phyloP scores from a whole-genome alignment of 179 eudicot genomes.

The Silene coronaria region DNA sequence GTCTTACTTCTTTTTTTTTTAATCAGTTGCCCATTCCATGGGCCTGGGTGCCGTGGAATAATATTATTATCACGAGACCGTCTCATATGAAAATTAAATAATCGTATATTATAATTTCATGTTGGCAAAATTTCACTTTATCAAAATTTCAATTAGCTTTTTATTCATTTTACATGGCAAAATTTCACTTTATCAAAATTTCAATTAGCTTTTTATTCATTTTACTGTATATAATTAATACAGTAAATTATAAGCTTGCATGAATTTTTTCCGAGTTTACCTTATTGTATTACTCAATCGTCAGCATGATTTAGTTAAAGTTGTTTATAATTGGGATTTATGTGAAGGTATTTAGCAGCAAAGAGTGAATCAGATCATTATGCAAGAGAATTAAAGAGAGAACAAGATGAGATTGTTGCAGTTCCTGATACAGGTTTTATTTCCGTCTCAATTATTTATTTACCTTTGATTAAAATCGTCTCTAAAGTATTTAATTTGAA shows the following conservation, averaged over 20 bases:
- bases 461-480: background rate
- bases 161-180: no score
- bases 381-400: constrained; percentile 60
- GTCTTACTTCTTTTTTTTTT: background rate
- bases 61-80: no score
- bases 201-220: no score
- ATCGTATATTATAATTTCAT: no score
- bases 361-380: constrained; percentile 95
- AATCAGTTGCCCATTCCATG: no score
- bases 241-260: background rate
- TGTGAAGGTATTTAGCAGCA: constrained; percentile 71
- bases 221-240: no score
- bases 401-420: constrained; percentile 65
- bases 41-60: no score
- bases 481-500: background rate
- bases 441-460: background rate
- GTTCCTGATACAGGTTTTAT: constrained; percentile 78
- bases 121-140: no score
- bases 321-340: background rate
- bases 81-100: no score
- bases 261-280: background rate
- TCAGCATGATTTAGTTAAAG: background rate
- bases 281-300: no score
- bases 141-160: no score
- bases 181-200: no score